A percentile compares a stretch with the other conserved stretches of the same genome.
Evolutionary conservation across 345 rosid genomes (phyloP).

Genomic region (Ceriops tagal): DNA sequence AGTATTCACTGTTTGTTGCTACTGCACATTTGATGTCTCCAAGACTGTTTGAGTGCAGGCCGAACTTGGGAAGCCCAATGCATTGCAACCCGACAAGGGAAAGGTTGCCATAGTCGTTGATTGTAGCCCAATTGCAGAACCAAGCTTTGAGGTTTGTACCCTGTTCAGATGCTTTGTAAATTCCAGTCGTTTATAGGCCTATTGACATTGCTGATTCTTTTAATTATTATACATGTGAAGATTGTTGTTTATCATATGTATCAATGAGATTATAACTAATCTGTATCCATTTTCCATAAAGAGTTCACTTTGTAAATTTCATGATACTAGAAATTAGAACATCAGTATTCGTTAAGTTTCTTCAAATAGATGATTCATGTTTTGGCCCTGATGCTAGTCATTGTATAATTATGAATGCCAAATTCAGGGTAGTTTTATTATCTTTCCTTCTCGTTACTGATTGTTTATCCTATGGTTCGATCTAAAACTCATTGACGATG

Average conservation of each 20-base stretch:
- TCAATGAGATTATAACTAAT: too few relatives aligned
- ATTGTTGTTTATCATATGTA: background rate
- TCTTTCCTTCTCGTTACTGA: background rate
- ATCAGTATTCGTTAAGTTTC: background rate
- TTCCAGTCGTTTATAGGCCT: background rate
- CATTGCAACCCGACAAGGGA: constrained; percentile 71
- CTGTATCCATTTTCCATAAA: background rate
- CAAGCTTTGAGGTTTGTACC: constrained; percentile 63
- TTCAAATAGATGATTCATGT: background rate
- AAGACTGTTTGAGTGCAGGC: constrained; percentile 45
- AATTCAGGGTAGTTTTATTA: background rate
- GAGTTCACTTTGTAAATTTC: background rate
- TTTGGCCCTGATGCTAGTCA: background rate
- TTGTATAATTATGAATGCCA: background rate
- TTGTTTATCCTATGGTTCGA: background rate
- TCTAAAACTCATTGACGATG: background rate
- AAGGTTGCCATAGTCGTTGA: constrained; percentile 71
- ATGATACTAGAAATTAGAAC: background rate
- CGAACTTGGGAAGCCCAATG: constrained; percentile 82
- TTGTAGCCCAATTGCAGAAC: constrained; percentile 88
- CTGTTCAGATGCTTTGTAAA: constrained; percentile 6
- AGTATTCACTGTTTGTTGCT: background rate
- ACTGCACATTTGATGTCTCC: too few relatives aligned
- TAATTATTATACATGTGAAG: background rate
- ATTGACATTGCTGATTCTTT: background rate